Conservation (phyloP, 805 yeast species). For the Candida namnaoensis region DNA sequence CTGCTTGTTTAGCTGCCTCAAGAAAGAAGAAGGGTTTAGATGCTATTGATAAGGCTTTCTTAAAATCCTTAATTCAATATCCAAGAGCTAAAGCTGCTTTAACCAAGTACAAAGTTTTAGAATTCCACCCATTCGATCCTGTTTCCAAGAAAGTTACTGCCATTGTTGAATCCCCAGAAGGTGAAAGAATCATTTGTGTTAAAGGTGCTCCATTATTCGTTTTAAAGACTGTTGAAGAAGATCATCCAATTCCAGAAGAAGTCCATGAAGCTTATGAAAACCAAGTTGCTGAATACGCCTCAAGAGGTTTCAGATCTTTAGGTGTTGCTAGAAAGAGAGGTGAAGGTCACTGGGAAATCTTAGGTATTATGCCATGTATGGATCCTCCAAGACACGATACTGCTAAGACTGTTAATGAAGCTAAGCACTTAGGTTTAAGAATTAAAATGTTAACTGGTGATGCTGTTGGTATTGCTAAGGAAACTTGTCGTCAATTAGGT, state of each 20-base stretch:
- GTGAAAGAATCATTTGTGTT: constrained; percentile 91
- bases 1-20: constrained; percentile 96
- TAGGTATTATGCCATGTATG: constrained; percentile 98
- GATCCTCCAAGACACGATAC: constrained; percentile 99
- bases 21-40: constrained; percentile 98
- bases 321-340: constrained; percentile 99
- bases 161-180: constrained; percentile 90
- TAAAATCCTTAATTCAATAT: constrained; percentile 78
- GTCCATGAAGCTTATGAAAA: constrained; percentile 90
- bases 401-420: constrained; percentile 89
- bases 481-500: constrained; percentile 96
- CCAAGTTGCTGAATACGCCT: constrained; percentile 95
- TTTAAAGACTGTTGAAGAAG: constrained; percentile 93
- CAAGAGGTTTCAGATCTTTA: constrained; percentile 96
- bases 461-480: constrained; percentile 98
- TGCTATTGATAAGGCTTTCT: constrained; percentile 95
- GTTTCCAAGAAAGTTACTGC: constrained; percentile 96
- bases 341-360: constrained; percentile 96
- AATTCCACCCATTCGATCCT: constrained; percentile 97
- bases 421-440: constrained; percentile 84
- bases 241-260: constrained; percentile 93
- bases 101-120: constrained; percentile 88
- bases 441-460: constrained; percentile 99
- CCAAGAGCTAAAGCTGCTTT: constrained; percentile 91
- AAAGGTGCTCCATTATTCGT: constrained; percentile 98